A percentile compares a stretch with the other conserved stretches of the same genome.
phyloP scores from a whole-genome alignment of 768 basidiomycete genomes.

The Russula griseocarnosa region DNA sequence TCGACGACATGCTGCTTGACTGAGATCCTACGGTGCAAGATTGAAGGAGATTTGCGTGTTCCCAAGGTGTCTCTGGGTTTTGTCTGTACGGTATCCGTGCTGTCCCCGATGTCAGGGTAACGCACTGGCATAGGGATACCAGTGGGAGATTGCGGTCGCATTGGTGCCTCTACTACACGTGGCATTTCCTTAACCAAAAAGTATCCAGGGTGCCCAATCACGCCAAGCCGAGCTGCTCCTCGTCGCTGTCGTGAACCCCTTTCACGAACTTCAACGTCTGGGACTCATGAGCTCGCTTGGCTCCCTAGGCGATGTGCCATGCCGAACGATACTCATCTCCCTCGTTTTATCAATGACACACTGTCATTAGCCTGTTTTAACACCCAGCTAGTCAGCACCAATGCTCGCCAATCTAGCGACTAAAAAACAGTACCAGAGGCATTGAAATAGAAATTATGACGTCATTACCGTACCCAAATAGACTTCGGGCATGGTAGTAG shows the following conservation, averaged over 20 bases:
- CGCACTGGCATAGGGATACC: conserved; percentile 55
- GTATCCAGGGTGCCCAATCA: conserved; percentile 44
- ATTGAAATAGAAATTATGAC: neutral
- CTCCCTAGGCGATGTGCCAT: conserved; percentile 30
- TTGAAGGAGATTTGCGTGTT: conserved; percentile 47
- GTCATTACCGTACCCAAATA: neutral
- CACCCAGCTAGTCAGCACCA: no score
- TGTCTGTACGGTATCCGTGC: conserved; percentile 45
- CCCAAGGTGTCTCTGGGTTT: conserved; percentile 49
- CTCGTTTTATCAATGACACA: no score
- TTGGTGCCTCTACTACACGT: conserved; percentile 53
- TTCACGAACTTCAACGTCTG: conserved; percentile 17
- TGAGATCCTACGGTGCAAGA: conserved; percentile 42
- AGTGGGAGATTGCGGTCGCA: conserved; percentile 42
- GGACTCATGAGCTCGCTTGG: conserved; percentile 16
- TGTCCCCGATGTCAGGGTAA: conserved; percentile 48
- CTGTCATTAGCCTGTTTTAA: no score
- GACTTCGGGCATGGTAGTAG: no score
- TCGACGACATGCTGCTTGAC: conserved; percentile 52
- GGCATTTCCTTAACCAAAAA: conserved; percentile 49
- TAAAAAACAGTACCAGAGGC: no score
- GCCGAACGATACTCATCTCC: conserved; percentile 6
- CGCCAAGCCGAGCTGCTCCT: conserved; percentile 44
- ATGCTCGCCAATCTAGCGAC: conserved; percentile 34
- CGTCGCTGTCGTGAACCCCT: conserved; percentile 28